phyloP scores from a whole-genome alignment of 331 rosid genomes.

The Acacia pycnantha region DNA sequence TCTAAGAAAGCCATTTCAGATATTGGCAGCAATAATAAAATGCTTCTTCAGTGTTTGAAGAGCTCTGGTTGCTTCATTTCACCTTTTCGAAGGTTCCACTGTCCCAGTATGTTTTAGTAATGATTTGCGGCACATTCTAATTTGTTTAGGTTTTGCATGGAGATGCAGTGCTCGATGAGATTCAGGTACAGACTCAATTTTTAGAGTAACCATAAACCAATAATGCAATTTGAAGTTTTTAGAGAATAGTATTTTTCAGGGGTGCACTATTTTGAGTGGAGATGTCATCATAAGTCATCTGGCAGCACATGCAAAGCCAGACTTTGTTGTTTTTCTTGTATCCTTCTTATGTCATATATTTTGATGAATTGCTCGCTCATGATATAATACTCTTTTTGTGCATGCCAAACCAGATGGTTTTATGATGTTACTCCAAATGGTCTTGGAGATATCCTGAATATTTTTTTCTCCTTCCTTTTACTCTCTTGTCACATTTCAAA shows the following conservation, averaged over 20 bases:
- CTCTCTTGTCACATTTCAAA: background rate
- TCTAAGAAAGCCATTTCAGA: background rate
- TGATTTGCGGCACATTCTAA: constrained; percentile 22
- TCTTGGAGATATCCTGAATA: background rate
- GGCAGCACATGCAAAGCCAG: constrained; percentile 74
- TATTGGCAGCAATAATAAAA: background rate
- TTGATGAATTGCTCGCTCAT: background rate
- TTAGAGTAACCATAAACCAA: constrained; percentile 11
- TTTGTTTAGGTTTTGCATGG: constrained; percentile 83
- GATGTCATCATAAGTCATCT: constrained; percentile 91
- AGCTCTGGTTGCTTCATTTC: background rate
- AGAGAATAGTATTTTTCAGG: constrained; percentile 43
- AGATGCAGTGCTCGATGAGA: constrained; percentile 87
- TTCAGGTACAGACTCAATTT: constrained; percentile 52
- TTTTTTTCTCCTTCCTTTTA: background rate
- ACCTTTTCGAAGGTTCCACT: background rate
- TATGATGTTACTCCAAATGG: background rate
- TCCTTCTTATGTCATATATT: constrained; percentile 26
- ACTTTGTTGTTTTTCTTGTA: constrained; percentile 62
- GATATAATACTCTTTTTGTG: constrained; percentile 1
- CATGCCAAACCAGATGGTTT: constrained; percentile 11
- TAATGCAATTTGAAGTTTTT: background rate
- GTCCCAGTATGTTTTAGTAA: background rate
- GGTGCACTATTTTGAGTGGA: constrained; percentile 91
- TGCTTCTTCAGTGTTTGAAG: constrained; percentile 5